Percentiles rank a stretch among this genome's conserved stretches.
Evolutionary conservation across 2,329 filamentous ascomycete species (phyloP).

Genomic region (Fusarium longipes): DNA sequence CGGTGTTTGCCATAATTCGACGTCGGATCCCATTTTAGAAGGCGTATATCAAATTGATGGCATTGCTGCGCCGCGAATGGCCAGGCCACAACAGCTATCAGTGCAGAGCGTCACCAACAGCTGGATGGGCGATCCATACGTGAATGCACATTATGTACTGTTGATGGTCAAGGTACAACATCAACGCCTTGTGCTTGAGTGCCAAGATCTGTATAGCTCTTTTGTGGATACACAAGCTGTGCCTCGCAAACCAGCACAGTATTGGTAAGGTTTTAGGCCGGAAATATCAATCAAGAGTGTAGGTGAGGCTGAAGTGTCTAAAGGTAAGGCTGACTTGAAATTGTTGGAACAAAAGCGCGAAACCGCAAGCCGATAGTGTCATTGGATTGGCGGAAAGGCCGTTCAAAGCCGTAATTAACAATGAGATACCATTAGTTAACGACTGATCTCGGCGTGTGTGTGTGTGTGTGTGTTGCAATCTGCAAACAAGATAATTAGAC

Average conservation of each 20-base stretch:
- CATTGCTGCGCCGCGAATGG: slow-evolving; percentile 1
- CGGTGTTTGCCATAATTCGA: background rate
- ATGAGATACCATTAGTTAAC: slow-evolving; percentile 32
- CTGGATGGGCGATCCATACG: background rate
- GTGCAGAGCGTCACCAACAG: slow-evolving; percentile 1
- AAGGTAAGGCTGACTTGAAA: slow-evolving; percentile 19
- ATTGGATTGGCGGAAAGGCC: slow-evolving; percentile 15
- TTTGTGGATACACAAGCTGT: background rate
- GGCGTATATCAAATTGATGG: slow-evolving; percentile 1
- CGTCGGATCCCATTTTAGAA: background rate
- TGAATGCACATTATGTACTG: background rate
- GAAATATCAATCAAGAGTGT: background rate
- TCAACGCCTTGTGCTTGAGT: background rate
- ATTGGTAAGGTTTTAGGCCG: slow-evolving; percentile 8
- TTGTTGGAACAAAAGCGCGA: slow-evolving; percentile 1
- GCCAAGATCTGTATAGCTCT: background rate
- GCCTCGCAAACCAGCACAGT: slow-evolving; percentile 8
- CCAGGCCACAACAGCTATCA: background rate
- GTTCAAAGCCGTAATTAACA: slow-evolving; percentile 17
- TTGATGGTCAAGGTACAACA: background rate
- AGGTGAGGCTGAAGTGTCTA: slow-evolving; percentile 2
- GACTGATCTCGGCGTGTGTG: slow-evolving; percentile 16
- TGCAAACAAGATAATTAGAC: slow-evolving; percentile 22
- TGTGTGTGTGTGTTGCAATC: slow-evolving; percentile 32
- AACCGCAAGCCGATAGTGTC: slow-evolving; percentile 9